Base-by-base conservation (phyloP, 305 asterid genomes). In the Fraxinus xanthoxyloides region DNA sequence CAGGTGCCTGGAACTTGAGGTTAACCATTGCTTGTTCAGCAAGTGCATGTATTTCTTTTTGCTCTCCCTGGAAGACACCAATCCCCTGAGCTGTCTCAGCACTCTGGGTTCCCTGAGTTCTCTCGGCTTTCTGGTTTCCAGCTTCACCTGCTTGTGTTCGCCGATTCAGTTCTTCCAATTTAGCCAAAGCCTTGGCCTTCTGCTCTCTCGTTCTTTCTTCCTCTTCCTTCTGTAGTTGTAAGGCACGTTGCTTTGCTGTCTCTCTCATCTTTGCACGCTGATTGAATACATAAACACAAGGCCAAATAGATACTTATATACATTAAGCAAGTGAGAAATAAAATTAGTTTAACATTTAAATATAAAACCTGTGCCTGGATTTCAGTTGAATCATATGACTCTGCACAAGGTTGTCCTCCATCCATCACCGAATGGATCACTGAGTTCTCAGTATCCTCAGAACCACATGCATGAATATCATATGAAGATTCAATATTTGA, bases 181-280 rank as follows among this genome's bases (percentile, higher is more conserved):
- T 97, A 78, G 98, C 99, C 19, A 89, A 85, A 86, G 99, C 99
- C 89, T 94, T 97, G 76, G 98, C 98, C 87, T 84, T 97, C 90
- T 97, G 98, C 85, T 97, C 98, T 86, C 90, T 92, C 32, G 56
- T 88, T 76, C 98, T 85, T 77, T 92, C 98, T 86, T 93, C 98
- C 86, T 94, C 99, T 91, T 94, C 97, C 90, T 88, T 92, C 87
- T 92, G 98, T 36, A 89, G 83, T 83, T 94, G 95, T 72, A 91
- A 79, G 77, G 93, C 94, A 54, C 98, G 96, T 82, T 94, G 97
- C 87, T 89, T 94, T 59, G 92, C 97, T 54, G 93, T 46, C 87
- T 94, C 99, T 87, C 88, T 92, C 92, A 84, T 88, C 87, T 87
- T 94, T 77, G 87, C 89, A 67, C 95, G 97, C 98, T 94, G 91